Evolutionary conservation across 78 protist genomes (phyloP).

Genomic region (Blattamonas nauphoetae): DNA sequence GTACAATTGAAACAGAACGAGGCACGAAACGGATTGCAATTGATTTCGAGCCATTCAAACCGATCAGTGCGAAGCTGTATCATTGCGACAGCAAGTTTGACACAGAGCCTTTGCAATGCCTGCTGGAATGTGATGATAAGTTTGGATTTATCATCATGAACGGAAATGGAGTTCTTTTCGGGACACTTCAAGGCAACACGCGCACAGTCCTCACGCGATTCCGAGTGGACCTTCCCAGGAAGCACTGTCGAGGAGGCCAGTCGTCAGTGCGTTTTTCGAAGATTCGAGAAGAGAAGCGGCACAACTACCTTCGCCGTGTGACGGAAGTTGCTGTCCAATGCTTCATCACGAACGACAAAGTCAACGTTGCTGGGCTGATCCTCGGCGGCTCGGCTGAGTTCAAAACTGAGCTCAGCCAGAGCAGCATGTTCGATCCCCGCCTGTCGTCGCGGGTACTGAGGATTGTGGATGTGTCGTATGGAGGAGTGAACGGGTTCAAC

Average conservation of each 20-base stretch:
- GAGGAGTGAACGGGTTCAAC: conserved; percentile 95
- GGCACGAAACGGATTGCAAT: conserved; percentile 85
- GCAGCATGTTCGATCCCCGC: conserved; percentile 89
- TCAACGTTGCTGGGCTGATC: conserved; percentile 87
- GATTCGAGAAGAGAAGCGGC: conserved; percentile 93
- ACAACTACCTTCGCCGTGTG: conserved; percentile 89
- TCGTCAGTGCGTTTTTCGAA: conserved; percentile 98
- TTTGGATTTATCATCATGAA: conserved; percentile 96
- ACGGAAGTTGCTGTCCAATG: conserved; percentile 81
- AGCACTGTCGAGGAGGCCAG: conserved; percentile 99
- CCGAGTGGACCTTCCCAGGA: conserved; percentile 98
- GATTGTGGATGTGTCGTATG: conserved; percentile 51
- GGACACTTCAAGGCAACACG: conserved; percentile 82
- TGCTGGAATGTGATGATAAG: conserved; percentile 86
- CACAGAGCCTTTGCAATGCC: conserved; percentile 79
- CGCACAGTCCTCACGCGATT: conserved; percentile 84
- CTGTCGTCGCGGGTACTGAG: conserved; percentile 70
- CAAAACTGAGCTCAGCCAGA: conserved; percentile 74
- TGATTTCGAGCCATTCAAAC: conserved; percentile 97
- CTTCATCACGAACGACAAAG: conserved; percentile 86
- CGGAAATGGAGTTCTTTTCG: conserved; percentile 90
- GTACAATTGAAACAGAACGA: conserved; percentile 89
- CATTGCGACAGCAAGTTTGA: conserved; percentile 97
- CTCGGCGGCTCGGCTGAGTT: conserved; percentile 99
- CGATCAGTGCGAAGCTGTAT: conserved; percentile 93